A percentile compares a stretch with the other conserved stretches of the same genome.
Evolutionary conservation across 441 rosid genomes (phyloP).

Genomic region (Pelargonium exstipulatum): DNA sequence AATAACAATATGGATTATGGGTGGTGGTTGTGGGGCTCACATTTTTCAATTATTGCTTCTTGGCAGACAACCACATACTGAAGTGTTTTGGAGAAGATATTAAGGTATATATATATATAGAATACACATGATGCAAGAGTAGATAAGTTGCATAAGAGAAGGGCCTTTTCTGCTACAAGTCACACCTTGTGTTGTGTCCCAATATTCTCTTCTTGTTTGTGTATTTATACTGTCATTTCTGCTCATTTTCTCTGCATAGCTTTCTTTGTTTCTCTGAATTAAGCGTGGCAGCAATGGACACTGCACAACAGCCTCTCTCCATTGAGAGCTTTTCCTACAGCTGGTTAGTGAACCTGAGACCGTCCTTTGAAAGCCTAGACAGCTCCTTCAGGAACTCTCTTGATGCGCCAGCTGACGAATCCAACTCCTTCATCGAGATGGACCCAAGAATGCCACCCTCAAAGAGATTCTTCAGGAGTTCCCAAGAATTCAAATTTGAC

Average conservation of each 20-base stretch:
- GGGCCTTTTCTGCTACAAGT: constrained; percentile 19
- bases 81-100: constrained; percentile 28
- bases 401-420: constrained; percentile 59
- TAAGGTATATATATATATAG: constrained; percentile 37
- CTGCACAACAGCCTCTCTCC: constrained; percentile 57
- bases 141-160: constrained; percentile 21
- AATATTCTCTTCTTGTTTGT: constrained; percentile 7
- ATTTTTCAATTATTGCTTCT: constrained; percentile 57
- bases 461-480: constrained; percentile 61
- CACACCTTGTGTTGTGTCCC: neutral
- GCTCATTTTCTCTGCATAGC: constrained; percentile 14
- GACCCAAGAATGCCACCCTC: constrained; percentile 91
- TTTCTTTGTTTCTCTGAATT: neutral
- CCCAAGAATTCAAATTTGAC: constrained; percentile 78
- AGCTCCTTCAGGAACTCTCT: constrained; percentile 43
- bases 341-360: constrained; percentile 72
- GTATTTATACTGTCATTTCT: constrained; percentile 13
- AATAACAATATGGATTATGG: constrained; percentile 16
- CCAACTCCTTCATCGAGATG: constrained; percentile 75
- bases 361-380: constrained; percentile 44
- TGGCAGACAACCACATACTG: constrained; percentile 54
- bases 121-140: neutral
- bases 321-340: constrained; percentile 89
- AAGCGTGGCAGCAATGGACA: constrained; percentile 38
- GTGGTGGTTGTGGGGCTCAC: constrained; percentile 51